Evolutionary conservation across 2,329 filamentous ascomycete genomes (phyloP), one percentile per base, ranked within the genome.

Genomic region (Moelleriella libera): DNA sequence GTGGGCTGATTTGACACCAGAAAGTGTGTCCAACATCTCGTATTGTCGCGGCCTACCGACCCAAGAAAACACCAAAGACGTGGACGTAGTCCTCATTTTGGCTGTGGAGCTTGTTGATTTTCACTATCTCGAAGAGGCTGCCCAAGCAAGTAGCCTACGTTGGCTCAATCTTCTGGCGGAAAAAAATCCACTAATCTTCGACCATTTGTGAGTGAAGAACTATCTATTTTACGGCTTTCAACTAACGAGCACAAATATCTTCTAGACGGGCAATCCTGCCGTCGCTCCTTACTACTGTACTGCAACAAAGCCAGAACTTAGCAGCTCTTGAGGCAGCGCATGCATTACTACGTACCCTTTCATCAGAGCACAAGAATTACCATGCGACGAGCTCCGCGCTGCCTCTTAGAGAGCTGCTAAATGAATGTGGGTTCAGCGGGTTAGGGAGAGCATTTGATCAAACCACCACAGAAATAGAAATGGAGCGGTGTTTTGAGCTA

Each of bases 71-170:
- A 68, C 81, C 54, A 72, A 71, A 47, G 79, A 84, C 51, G 74
- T 76, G 52, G 77, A 83, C 50, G 58, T 84, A 10, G 61, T 85
- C 12, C 67, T 84, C 5, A 78, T 76, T 51, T 76, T 76, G 3
- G 77, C 76, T 1, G 78, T 84, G 48, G 73, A 76, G 55, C 66
- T 84, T 41, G 74, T 84, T 8, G 81, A 85, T 57, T 84, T 85
- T 55, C 73, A 76, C 48, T 75, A 75, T 49, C 64, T 83, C 6
- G 80, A 84, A 49, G 79, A 83, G 48, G 66, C 68, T 2, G 69
- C 80, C 14, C 80, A 84, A 57, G 72, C 74, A 42, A 69, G 77
- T 11, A 75, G 69, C 12, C 63, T 85, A 3, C 58, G 66, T 12
- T 82, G 80, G 76, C 67, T 85, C 37, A 76, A 75, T 46, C 67